phyloP scores from a whole-genome alignment of 352 stramenopile genomes.

The Phytophthora hibernalis region DNA sequence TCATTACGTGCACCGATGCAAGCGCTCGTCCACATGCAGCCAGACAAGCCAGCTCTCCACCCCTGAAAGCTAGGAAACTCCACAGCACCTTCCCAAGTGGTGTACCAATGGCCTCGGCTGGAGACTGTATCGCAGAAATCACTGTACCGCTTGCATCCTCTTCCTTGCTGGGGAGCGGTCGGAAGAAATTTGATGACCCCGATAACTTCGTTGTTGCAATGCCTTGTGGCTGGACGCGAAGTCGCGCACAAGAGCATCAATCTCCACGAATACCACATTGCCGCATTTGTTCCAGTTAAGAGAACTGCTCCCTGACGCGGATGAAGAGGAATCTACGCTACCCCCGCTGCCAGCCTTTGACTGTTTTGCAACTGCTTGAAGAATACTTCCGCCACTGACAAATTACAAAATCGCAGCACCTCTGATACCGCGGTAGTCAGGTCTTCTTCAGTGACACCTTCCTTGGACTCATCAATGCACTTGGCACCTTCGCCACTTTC shows the following conservation, averaged over 20 bases:
- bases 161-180: constrained; percentile 29
- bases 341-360: constrained; percentile 16
- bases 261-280: constrained; percentile 86
- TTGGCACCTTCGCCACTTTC: constrained; percentile 14
- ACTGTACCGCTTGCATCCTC: constrained; percentile 12
- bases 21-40: constrained; percentile 75
- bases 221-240: constrained; percentile 73
- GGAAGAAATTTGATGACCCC: constrained; percentile 22
- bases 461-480: constrained; percentile 14
- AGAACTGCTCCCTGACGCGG: constrained; percentile 17
- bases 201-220: constrained; percentile 32
- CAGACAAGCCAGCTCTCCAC: constrained; percentile 80
- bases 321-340: constrained; percentile 26
- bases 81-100: constrained; percentile 74
- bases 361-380: constrained; percentile 59
- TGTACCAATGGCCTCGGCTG: constrained; percentile 62
- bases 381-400: constrained; percentile 77
- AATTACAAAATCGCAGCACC: constrained; percentile 82
- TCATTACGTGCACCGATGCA: constrained; percentile 86
- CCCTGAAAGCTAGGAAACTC: constrained; percentile 83
- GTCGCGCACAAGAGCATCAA: constrained; percentile 79
- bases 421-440: constrained; percentile 65
- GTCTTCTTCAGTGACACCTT: constrained; percentile 58
- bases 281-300: constrained; percentile 85
- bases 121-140: constrained; percentile 25